Conservation (phyloP, 192 early-diverging fungal species). For the Chytriomyces sp. region DNA sequence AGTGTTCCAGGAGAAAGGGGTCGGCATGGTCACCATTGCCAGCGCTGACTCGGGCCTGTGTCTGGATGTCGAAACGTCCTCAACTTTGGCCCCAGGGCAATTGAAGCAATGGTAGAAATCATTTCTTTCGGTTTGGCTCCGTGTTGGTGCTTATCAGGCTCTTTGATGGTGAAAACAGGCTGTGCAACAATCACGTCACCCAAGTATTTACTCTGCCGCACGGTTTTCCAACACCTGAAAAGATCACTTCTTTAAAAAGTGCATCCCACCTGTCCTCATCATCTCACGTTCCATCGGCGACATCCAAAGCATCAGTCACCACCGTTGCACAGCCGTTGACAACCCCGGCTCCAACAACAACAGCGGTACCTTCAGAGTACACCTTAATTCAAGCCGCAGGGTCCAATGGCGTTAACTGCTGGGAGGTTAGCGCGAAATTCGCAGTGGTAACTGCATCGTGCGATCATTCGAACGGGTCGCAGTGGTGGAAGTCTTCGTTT, state of each 20-base stretch:
- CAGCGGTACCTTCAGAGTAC: background rate
- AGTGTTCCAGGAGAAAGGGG: background rate
- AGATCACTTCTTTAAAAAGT: too few species aligned
- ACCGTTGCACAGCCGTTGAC: background rate
- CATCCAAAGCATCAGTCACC: too few species aligned
- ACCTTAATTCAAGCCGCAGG: slow-evolving; percentile 26
- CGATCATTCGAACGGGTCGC: slow-evolving; percentile 9
- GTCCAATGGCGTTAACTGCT: slow-evolving; percentile 9
- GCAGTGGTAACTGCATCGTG: slow-evolving; percentile 20
- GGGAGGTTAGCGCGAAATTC: slow-evolving; percentile 15
- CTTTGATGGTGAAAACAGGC: background rate
- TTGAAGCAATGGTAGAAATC: slow-evolving; percentile 17
- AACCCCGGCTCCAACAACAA: background rate
- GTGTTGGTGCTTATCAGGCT: background rate
- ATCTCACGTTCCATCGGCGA: too few species aligned
- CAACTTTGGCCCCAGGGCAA: background rate
- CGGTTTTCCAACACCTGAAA: too few species aligned
- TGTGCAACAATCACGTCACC: slow-evolving; percentile 24
- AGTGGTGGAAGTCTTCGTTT: slow-evolving; percentile 35
- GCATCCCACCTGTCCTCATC: too few species aligned
- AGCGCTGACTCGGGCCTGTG: slow-evolving; percentile 18
- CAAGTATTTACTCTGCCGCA: slow-evolving; percentile 14
- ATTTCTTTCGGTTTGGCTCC: slow-evolving; percentile 2
- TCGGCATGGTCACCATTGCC: background rate
- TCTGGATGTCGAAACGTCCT: slow-evolving; percentile 13